Evolutionary conservation across 2,329 filamentous ascomycete genomes (phyloP).

Genomic region (Aaosphaeria arxii): DNA sequence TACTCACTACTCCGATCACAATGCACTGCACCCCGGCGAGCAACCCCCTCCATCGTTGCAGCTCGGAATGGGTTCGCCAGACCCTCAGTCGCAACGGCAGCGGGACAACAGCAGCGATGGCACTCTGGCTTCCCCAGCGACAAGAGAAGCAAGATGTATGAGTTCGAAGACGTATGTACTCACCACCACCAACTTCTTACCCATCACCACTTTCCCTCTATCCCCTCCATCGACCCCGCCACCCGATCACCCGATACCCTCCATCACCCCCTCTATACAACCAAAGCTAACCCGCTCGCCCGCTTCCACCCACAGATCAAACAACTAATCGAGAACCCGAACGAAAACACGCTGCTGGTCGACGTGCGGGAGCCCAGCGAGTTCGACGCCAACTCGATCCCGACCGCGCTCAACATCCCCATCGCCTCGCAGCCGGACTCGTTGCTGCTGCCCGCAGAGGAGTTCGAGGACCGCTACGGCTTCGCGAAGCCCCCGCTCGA

Average conservation of each 20-base stretch:
- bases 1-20: constrained; percentile 3
- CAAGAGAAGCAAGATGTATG: constrained; percentile 26
- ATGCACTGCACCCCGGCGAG: not conserved
- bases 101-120: constrained; percentile 19
- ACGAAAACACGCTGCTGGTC: constrained; percentile 25
- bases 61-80: not conserved
- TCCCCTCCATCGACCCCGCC: constrained; percentile 1
- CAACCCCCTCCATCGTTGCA: not conserved
- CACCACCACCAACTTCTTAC: too few species aligned
- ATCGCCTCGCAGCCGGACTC: constrained; percentile 74
- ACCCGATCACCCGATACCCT: constrained; percentile 3
- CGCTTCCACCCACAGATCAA: constrained; percentile 25
- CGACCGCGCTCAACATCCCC: constrained; percentile 78
- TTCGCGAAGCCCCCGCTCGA: constrained; percentile 65
- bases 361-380: constrained; percentile 74
- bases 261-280: constrained; percentile 1
- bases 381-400: constrained; percentile 65
- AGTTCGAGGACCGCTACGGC: constrained; percentile 81
- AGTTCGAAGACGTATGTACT: constrained; percentile 25
- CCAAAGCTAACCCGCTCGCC: constrained; percentile 7
- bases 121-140: constrained; percentile 22
- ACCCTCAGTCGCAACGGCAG: not conserved
- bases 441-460: constrained; percentile 70
- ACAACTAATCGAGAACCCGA: constrained; percentile 24
- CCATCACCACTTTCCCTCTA: too few species aligned